Conservation (phyloP, 176 grass and related monocot genomes). For the Aegilops sharonensis region DNA sequence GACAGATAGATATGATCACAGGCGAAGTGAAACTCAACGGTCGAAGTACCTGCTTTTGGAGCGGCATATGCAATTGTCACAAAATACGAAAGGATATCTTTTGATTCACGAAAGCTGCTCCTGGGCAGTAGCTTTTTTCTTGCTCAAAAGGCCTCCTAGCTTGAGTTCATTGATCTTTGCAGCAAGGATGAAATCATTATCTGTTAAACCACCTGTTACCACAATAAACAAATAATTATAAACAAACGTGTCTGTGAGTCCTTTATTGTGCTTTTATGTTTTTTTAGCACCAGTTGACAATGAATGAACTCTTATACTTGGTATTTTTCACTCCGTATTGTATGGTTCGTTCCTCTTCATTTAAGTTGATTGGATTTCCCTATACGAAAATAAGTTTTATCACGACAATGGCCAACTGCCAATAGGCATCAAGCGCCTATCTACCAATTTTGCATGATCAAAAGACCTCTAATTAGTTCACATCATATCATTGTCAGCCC, state of each 20-base stretch:
- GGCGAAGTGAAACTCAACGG: not conserved
- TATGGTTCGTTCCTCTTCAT: not conserved
- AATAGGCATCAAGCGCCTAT: not conserved
- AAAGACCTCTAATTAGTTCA: not conserved
- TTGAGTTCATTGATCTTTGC: slow-evolving; percentile 73
- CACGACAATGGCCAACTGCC: not conserved
- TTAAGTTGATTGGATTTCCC: not conserved
- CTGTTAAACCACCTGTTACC: slow-evolving; percentile 73
- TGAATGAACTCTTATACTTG: not conserved
- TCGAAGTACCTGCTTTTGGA: not conserved
- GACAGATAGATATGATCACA: not conserved
- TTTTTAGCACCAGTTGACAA: not conserved
- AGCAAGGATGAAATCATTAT: slow-evolving; percentile 87
- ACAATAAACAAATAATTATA: not conserved
- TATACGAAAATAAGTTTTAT: not conserved
- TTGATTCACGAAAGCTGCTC: not conserved
- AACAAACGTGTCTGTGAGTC: not conserved
- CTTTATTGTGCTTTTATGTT: not conserved
- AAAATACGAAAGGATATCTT: not conserved
- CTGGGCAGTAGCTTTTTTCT: slow-evolving; percentile 50
- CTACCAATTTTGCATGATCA: not conserved
- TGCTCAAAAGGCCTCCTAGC: slow-evolving; percentile 56
- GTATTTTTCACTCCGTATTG: not conserved
- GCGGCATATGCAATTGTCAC: not conserved
- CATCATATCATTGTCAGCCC: not conserved